These are phyloP conservation scores for Botryococcus braunii DNA, from an alignment of 163 green algal genomes.

Conservation along the genomic window DNA sequence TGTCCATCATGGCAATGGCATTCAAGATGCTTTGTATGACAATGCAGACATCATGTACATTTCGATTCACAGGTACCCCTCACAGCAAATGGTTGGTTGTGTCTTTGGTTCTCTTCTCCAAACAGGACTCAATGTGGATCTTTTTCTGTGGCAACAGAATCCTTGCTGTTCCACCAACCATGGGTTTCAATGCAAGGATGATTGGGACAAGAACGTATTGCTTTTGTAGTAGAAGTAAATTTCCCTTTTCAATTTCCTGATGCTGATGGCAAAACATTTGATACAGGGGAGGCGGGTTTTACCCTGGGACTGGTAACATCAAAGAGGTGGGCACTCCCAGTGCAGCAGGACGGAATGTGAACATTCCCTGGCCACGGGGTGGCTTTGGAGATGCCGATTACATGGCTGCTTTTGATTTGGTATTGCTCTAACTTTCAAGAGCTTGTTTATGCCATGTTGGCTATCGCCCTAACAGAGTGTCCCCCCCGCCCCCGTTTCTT, in stretches of 20 bases:
- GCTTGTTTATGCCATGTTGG: conserved; percentile 30
- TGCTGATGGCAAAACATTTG: no score
- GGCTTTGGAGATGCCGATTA: conserved; percentile 65
- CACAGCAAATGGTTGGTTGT: no score
- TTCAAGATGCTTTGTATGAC: conserved; percentile 65
- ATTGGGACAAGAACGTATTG: no score
- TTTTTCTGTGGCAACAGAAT: no score
- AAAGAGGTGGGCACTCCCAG: conserved; percentile 44
- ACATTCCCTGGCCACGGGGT: conserved; percentile 56
- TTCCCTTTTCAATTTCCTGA: no score
- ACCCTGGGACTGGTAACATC: conserved; percentile 57
- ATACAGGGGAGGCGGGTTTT: conserved; percentile 39
- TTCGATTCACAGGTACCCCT: conserved; percentile 43
- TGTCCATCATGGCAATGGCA: conserved; percentile 69
- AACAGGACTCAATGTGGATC: no score
- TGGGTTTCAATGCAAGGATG: no score
- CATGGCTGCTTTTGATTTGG: conserved; percentile 44
- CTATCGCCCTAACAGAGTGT: neutral
- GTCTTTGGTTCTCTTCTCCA: no score
- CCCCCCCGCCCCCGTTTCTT: neutral
- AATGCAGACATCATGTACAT: conserved; percentile 64
- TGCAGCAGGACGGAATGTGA: conserved; percentile 58
- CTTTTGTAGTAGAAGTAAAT: no score
- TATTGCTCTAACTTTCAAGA: conserved; percentile 18
- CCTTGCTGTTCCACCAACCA: no score